Evolutionary conservation across 2,329 filamentous ascomycete genomes (phyloP).

Genomic region (Chaetothyriales sp.): DNA sequence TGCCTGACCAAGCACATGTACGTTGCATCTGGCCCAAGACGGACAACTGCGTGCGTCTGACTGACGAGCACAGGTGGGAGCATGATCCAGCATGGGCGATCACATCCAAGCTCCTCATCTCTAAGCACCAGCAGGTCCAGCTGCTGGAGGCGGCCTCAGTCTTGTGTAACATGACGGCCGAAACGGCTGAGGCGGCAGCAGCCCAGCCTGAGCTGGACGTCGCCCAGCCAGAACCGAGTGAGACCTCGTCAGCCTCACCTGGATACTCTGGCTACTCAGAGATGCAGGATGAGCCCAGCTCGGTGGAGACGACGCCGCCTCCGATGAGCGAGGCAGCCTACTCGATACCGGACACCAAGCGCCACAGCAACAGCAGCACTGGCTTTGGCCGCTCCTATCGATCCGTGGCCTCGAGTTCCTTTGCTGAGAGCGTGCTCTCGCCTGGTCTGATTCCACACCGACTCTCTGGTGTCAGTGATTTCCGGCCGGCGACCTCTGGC

Average conservation of each 20-base stretch:
- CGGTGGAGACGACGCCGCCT: conserved; percentile 81
- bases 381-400: conserved; percentile 65
- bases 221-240: conserved; percentile 56
- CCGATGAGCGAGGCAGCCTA: conserved; percentile 54
- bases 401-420: conserved; percentile 45
- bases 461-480: conserved; percentile 54
- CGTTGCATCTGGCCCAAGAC: conserved; percentile 36
- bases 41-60: conserved; percentile 18
- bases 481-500: conserved; percentile 64
- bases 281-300: conserved; percentile 59
- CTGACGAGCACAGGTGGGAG: conserved; percentile 64
- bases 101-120: conserved; percentile 94
- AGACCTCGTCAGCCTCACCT: conserved; percentile 68
- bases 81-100: conserved; percentile 96
- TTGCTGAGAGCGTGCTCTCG: conserved; percentile 37
- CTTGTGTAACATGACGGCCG: conserved; percentile 71
- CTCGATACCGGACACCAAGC: conserved; percentile 41
- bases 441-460: conserved; percentile 44
- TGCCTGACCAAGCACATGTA: conserved; percentile 99
- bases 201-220: conserved; percentile 53
- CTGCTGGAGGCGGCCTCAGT: conserved; percentile 94
- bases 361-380: conserved; percentile 37
- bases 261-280: conserved; percentile 69
- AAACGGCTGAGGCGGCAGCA: conserved; percentile 43
- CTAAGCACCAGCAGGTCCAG: conserved; percentile 98